Percentiles rank a stretch among this genome's conserved stretches.
Conservation (phyloP, 1,284 basidiomycete species). For the Papiliotrema flavescens region DNA sequence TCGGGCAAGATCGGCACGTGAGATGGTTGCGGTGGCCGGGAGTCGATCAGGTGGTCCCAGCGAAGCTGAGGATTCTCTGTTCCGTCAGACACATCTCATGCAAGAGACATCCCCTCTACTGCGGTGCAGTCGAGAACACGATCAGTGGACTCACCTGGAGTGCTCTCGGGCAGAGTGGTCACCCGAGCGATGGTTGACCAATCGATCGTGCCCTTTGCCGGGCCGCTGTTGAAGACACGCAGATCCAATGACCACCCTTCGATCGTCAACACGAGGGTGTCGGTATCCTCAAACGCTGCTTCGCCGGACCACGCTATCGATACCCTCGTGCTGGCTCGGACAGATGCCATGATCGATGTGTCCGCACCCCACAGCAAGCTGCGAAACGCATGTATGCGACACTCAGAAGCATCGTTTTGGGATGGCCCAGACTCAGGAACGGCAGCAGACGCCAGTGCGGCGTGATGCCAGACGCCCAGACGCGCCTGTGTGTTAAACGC, state of each 20-base stretch:
- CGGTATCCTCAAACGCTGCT: constrained; percentile 30
- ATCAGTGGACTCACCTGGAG: constrained; percentile 10
- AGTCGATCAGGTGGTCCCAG: constrained; percentile 34
- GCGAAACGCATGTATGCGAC: too few relatives aligned
- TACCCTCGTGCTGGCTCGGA: constrained; percentile 30
- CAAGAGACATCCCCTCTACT: too few relatives aligned
- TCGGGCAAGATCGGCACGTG: constrained; percentile 19
- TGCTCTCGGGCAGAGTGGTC: constrained; percentile 12
- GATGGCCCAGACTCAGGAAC: too few relatives aligned
- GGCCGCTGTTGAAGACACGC: constrained; percentile 21
- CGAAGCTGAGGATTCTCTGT: constrained; percentile 23
- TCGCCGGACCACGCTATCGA: constrained; percentile 35
- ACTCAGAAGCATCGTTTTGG: too few relatives aligned
- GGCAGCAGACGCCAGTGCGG: too few relatives aligned
- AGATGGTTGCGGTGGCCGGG: constrained; percentile 17
- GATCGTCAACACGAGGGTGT: constrained; percentile 39
- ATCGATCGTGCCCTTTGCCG: constrained; percentile 20
- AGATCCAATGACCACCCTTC: constrained; percentile 32
- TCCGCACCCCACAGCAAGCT: too few relatives aligned
- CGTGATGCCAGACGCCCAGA: too few relatives aligned
- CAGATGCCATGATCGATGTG: constrained; percentile 25
- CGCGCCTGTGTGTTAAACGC: too few relatives aligned
- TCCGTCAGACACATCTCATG: too few relatives aligned
- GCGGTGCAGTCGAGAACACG: background rate
- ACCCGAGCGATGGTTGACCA: constrained; percentile 27